A percentile compares a stretch with the other conserved stretches of the same genome.
Evolutionary conservation across 495 filamentous ascomycete species (phyloP).

Genomic region (Pyrenopolyporus hunteri): DNA sequence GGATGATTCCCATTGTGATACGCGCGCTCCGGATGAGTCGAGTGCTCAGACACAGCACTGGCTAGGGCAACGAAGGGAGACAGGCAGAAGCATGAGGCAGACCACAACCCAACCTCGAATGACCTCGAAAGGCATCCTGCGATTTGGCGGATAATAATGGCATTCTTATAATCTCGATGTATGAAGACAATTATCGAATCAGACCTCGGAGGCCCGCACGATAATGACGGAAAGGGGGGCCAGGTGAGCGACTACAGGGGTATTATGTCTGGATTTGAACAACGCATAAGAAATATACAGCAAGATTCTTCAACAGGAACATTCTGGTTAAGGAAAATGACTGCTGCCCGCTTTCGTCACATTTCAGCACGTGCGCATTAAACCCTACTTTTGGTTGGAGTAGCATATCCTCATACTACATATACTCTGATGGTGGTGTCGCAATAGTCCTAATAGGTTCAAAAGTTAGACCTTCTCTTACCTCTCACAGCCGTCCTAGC

Average conservation of each 20-base stretch:
- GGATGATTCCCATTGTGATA: slow-evolving; percentile 20
- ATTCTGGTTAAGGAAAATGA: slow-evolving; percentile 25
- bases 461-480: neutral
- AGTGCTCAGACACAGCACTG: slow-evolving; percentile 14
- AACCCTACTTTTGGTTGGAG: slow-evolving; percentile 23
- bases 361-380: slow-evolving; percentile 26
- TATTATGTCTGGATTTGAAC: slow-evolving; percentile 26
- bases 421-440: slow-evolving; percentile 30
- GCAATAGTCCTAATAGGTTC: slow-evolving; percentile 32
- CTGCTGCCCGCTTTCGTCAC: slow-evolving; percentile 28
- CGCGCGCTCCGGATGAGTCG: slow-evolving; percentile 18
- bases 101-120: slow-evolving; percentile 16
- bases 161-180: slow-evolving; percentile 40
- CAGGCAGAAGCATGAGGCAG: slow-evolving; percentile 12
- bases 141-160: slow-evolving; percentile 35
- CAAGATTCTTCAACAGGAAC: slow-evolving; percentile 17
- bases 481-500: slow-evolving; percentile 3
- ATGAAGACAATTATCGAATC: slow-evolving; percentile 38
- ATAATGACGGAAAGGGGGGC: slow-evolving; percentile 31
- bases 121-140: slow-evolving; percentile 21
- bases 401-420: neutral
- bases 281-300: slow-evolving; percentile 34
- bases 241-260: slow-evolving; percentile 34
- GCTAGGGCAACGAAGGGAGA: slow-evolving; percentile 23
- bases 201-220: slow-evolving; percentile 30